Conservation (phyloP, 176 grass and related monocot species). For the Cenchrus fungigraminus region DNA sequence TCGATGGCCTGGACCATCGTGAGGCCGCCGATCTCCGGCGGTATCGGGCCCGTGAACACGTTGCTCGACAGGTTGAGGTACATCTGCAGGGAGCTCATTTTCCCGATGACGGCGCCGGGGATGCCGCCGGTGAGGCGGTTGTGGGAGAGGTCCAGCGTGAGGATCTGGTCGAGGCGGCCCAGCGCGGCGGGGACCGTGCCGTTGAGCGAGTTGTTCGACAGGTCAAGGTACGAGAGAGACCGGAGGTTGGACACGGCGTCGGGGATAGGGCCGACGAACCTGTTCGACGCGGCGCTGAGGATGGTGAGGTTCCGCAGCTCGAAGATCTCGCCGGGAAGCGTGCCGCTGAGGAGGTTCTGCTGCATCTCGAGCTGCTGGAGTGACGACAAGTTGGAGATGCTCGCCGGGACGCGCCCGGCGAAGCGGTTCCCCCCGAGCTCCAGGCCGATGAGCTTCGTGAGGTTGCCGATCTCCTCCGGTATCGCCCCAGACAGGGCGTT, state of each 20-base stretch:
- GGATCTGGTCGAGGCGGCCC: constrained; percentile 49
- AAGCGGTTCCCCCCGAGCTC: constrained; percentile 49
- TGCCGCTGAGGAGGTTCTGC: constrained; percentile 55
- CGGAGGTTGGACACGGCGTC: constrained; percentile 56
- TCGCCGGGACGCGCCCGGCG: constrained; percentile 45
- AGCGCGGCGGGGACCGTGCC: constrained; percentile 64
- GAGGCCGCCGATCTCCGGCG: constrained; percentile 63
- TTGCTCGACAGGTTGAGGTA: constrained; percentile 76
- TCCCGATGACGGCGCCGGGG: constrained; percentile 53
- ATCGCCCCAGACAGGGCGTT: constrained; percentile 66
- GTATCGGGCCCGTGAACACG: constrained; percentile 53
- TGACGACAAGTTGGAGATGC: constrained; percentile 51
- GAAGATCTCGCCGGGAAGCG: constrained; percentile 52
- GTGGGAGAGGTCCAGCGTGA: constrained; percentile 73
- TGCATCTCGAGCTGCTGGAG: constrained; percentile 56
- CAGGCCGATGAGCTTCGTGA: constrained; percentile 56
- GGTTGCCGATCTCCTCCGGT: constrained; percentile 72
- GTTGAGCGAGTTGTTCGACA: constrained; percentile 68
- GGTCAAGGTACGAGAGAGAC: constrained; percentile 60
- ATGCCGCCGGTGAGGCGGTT: constrained; percentile 65
- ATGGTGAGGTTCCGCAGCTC: constrained; percentile 47
- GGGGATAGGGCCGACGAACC: constrained; percentile 62
- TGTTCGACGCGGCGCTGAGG: constrained; percentile 58
- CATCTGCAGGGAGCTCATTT: constrained; percentile 63
- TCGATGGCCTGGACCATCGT: constrained; percentile 79